Conservation (phyloP, 148 eudicot species). For the Rhododendron mucronatum region DNA sequence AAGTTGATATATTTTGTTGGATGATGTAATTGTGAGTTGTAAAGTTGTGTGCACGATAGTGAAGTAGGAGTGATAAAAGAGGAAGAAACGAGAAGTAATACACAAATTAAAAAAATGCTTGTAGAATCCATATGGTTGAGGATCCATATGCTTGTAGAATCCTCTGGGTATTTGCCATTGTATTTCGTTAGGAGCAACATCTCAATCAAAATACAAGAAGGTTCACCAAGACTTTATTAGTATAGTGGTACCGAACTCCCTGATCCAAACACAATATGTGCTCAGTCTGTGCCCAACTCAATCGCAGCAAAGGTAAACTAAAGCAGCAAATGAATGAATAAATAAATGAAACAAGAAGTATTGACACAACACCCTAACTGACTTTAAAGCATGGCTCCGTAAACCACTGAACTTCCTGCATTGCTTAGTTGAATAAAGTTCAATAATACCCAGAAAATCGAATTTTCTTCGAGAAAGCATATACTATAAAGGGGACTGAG, state of each 20-base stretch:
- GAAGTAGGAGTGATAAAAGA: no score
- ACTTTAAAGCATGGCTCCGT: not conserved
- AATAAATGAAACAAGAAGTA: not conserved
- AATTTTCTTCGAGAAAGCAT: not conserved
- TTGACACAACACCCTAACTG: not conserved
- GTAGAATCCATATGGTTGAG: no score
- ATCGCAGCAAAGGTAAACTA: not conserved
- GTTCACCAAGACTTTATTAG: not conserved
- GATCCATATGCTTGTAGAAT: no score
- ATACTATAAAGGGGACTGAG: no score
- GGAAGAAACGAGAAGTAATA: no score
- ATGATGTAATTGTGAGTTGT: no score
- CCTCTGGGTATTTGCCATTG: no score
- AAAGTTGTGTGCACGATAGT: no score
- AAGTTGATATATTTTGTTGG: no score
- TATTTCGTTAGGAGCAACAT: not conserved
- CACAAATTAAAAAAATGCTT: no score
- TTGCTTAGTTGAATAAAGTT: not conserved
- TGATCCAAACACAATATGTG: not conserved
- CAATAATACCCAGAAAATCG: not conserved
- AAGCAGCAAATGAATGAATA: not conserved
- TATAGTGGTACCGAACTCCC: not conserved
- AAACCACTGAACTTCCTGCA: not conserved
- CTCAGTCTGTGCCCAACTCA: not conserved
- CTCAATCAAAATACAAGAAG: not conserved